Conservation (phyloP, 352 stramenopile species). For the Blastocystis hominis region DNA sequence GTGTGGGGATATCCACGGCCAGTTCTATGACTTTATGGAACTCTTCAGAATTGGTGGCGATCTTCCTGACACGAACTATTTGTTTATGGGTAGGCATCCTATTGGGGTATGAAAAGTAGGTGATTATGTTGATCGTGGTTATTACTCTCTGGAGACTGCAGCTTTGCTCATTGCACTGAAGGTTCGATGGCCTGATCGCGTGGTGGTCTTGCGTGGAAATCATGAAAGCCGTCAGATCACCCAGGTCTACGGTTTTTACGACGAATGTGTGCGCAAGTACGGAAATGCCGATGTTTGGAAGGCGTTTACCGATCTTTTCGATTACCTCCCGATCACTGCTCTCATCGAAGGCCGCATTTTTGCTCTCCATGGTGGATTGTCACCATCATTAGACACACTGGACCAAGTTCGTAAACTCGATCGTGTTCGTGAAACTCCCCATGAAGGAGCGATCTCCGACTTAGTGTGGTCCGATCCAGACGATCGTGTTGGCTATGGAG, state of each 20-base stretch:
- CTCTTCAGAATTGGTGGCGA: constrained; percentile 65
- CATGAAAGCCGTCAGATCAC: no score
- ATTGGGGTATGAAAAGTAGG: constrained; percentile 58
- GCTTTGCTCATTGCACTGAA: constrained; percentile 61
- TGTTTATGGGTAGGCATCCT: constrained; percentile 64
- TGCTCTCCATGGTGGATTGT: constrained; percentile 60
- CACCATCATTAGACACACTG: constrained; percentile 60
- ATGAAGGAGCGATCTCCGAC: constrained; percentile 61
- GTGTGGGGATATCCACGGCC: constrained; percentile 68
- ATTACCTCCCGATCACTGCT: constrained; percentile 59
- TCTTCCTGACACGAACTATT: constrained; percentile 66
- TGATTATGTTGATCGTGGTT: constrained; percentile 68
- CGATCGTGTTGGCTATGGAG: constrained; percentile 61
- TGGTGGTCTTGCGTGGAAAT: constrained; percentile 61
- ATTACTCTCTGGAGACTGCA: constrained; percentile 61
- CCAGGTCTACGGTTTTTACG: constrained; percentile 63
- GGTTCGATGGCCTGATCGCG: constrained; percentile 59
- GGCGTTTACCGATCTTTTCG: constrained; percentile 60
- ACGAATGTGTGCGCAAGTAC: constrained; percentile 62
- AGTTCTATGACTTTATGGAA: constrained; percentile 69
- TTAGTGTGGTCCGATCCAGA: constrained; percentile 61
- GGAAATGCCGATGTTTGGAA: constrained; percentile 62
- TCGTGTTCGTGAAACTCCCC: constrained; percentile 60
- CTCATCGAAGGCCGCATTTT: constrained; percentile 60
- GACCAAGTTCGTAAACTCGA: constrained; percentile 61